Conservation (phyloP, 2,329 filamentous ascomycete species). For the Talaromyces amestolkiae region DNA sequence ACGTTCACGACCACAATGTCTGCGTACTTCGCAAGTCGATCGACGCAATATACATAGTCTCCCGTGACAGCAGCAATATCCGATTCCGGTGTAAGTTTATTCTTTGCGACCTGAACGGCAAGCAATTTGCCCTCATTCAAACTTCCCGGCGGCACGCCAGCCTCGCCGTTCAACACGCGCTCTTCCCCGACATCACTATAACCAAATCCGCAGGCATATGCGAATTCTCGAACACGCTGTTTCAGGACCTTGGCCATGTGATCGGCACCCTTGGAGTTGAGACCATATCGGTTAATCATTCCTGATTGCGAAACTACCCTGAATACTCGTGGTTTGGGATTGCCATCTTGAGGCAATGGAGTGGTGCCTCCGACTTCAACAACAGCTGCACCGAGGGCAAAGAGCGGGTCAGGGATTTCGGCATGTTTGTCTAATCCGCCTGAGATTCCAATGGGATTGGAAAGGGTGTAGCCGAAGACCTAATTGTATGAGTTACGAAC, state of each 20-base stretch:
- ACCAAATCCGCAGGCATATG: constrained; percentile 66
- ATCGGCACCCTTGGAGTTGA: constrained; percentile 89
- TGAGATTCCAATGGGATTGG: constrained; percentile 91
- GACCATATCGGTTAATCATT: constrained; percentile 91
- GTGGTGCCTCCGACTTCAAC: constrained; percentile 93
- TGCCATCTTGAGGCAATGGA: constrained; percentile 81
- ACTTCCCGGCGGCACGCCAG: constrained; percentile 76
- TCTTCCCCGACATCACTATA: constrained; percentile 62
- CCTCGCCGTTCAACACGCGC: constrained; percentile 72
- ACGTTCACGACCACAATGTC: constrained; percentile 98
- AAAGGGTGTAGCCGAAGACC: constrained; percentile 74
- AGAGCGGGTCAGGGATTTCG: constrained; percentile 79
- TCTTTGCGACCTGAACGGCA: constrained; percentile 93
- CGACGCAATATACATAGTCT: constrained; percentile 86
- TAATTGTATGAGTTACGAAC: constrained; percentile 21
- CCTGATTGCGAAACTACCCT: constrained; percentile 78
- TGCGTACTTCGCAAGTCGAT: constrained; percentile 78
- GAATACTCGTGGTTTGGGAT: constrained; percentile 84
- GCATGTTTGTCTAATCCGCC: constrained; percentile 94
- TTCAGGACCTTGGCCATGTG: constrained; percentile 76
- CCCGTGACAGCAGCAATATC: constrained; percentile 77
- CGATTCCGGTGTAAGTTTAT: constrained; percentile 82
- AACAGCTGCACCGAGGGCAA: constrained; percentile 78
- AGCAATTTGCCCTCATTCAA: constrained; percentile 72
- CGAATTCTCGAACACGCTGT: constrained; percentile 74